phyloP scores from a whole-genome alignment of 768 basidiomycete species.

The Psilocybe cyanescens region DNA sequence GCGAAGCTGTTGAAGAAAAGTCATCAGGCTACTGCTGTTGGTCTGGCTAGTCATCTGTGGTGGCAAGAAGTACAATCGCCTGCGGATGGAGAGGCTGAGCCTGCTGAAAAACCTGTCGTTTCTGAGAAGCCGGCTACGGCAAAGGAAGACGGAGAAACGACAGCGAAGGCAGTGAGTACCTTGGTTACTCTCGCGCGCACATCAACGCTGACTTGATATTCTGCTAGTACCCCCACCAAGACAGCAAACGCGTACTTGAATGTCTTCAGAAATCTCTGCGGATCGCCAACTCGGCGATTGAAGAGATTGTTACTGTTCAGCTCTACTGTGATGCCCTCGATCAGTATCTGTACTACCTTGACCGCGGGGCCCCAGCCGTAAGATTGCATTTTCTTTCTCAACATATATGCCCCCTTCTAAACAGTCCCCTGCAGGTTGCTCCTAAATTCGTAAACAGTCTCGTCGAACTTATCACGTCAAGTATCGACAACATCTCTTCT shows the following conservation, averaged over 20 bases:
- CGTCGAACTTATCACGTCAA: conserved; percentile 93
- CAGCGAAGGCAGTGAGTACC: conserved; percentile 47
- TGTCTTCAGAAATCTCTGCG: conserved; percentile 96
- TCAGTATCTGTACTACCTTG: conserved; percentile 95
- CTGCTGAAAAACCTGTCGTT: conserved; percentile 34
- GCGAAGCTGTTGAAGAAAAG: conserved; percentile 98
- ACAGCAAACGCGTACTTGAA: conserved; percentile 96
- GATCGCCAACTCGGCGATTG: conserved; percentile 95
- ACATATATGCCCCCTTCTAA: background rate
- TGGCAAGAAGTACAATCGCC: conserved; percentile 79
- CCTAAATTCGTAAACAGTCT: conserved; percentile 97
- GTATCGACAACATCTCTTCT: conserved; percentile 89
- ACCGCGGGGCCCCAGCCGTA: conserved; percentile 90
- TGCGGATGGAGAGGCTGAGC: conserved; percentile 41
- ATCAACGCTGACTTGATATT: conserved; percentile 7
- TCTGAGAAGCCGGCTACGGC: conserved; percentile 39
- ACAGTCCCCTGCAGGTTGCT: conserved; percentile 61
- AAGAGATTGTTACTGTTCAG: conserved; percentile 96
- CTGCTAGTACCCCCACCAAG: conserved; percentile 79
- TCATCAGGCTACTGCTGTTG: conserved; percentile 94
- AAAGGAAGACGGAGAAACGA: conserved; percentile 43
- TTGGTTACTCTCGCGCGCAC: background rate
- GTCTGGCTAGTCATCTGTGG: conserved; percentile 96
- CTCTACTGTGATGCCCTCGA: conserved; percentile 96
- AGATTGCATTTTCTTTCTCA: conserved; percentile 25